Percentiles rank a stretch among this genome's conserved stretches.
phyloP scores from a whole-genome alignment of 768 basidiomycete species.

The Amanita exitialis region DNA sequence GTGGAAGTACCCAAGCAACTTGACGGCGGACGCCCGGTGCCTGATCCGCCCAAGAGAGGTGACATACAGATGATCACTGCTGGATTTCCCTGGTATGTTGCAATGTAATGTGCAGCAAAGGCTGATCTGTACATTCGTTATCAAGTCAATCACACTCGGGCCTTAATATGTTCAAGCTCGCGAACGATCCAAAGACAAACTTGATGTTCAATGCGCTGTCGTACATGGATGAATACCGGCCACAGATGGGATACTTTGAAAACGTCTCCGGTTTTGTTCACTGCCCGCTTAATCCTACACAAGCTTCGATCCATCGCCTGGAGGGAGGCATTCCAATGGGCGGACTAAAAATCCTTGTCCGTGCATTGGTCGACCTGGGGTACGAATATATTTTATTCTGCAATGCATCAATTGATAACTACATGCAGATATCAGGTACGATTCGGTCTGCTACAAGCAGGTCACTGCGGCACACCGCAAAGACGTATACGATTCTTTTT shows the following conservation, averaged over 20 bases:
- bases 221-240: conserved; percentile 35
- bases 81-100: conserved; percentile 66
- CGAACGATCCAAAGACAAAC: conserved; percentile 58
- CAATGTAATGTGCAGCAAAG: neutral
- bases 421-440: conserved; percentile 41
- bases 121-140: neutral
- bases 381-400: conserved; percentile 18
- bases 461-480: conserved; percentile 49
- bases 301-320: conserved; percentile 31
- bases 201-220: conserved; percentile 54
- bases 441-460: conserved; percentile 41
- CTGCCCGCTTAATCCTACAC: conserved; percentile 30
- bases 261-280: conserved; percentile 44
- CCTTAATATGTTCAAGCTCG: conserved; percentile 62
- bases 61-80: conserved; percentile 53
- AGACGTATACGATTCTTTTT: conserved; percentile 43
- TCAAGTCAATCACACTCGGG: conserved; percentile 63
- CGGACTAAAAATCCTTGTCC: conserved; percentile 56
- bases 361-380: conserved; percentile 59
- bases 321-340: conserved; percentile 65
- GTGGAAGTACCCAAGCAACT: conserved; percentile 30
- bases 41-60: conserved; percentile 36
- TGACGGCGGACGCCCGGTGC: conserved; percentile 26
- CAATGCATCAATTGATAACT: neutral
- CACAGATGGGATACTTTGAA: conserved; percentile 35